Conservation (phyloP, 306 rosid species). For the Prinsepia uniflora region DNA sequence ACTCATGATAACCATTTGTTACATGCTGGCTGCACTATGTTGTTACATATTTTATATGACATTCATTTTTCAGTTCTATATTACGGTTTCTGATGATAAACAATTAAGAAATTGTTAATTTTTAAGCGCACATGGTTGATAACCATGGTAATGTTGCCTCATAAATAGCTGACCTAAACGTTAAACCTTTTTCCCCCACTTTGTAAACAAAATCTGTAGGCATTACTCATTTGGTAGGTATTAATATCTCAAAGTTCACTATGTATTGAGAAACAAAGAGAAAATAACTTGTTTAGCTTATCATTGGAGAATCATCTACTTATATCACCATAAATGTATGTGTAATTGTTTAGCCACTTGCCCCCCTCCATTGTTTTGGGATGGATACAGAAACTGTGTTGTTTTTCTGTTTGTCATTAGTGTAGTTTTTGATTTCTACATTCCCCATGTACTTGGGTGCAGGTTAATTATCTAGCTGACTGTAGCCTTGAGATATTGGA, state of each 20-base stretch:
- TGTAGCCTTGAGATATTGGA: constrained; percentile 90
- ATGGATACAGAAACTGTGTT: not conserved
- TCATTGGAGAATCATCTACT: constrained; percentile 15
- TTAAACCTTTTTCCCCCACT: not conserved
- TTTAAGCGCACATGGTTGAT: not conserved
- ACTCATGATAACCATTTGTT: not conserved
- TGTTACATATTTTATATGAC: not conserved
- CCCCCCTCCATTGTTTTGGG: not conserved
- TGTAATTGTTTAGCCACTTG: too few relatives aligned
- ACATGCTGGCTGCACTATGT: not conserved
- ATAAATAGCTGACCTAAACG: not conserved
- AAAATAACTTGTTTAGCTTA: not conserved
- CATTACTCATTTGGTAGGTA: not conserved
- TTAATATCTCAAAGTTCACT: not conserved
- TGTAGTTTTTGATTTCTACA: constrained; percentile 13
- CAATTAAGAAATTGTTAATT: not conserved
- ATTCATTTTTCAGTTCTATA: not conserved
- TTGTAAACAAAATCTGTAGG: not conserved
- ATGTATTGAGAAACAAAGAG: not conserved
- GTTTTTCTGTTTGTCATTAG: not conserved
- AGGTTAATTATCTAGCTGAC: constrained; percentile 83
- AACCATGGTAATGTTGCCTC: not conserved
- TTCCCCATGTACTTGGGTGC: constrained; percentile 23
- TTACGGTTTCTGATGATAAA: not conserved
- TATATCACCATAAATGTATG: not conserved